Evolutionary conservation across 2,329 filamentous ascomycete species (phyloP), one percentile per base, ranked within the genome.

Genomic region (Geosmithia putterillii): DNA sequence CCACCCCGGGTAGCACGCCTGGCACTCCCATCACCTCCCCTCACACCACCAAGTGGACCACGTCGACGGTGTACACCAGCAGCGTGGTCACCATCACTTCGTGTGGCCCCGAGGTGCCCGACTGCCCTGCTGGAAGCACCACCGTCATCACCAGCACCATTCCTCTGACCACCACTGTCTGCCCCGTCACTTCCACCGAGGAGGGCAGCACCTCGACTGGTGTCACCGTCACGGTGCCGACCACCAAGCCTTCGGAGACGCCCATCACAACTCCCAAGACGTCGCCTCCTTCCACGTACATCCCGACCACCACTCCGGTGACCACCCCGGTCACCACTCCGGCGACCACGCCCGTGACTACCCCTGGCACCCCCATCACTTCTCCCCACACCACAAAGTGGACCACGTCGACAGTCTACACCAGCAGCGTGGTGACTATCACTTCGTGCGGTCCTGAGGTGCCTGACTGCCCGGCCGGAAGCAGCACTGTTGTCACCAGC

Each of bases 361-460:
- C 39, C 12, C 19, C 38, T 25, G 40, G 19, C 20, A 28, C 17
- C 21, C 15, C 41, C 18, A 36, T 36, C 17, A 32, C 21, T 12
- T 39, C 42, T 3, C 43, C 43, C 15, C 10, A 23, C 6, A 48
- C 46, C 23, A 48, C 46, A 7, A 38, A 49, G 45, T 48, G 42
- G 25, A 52, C 50, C 18, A 53, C 50, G 28, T 52, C 50, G 14
- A 52, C 52, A 35, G 44, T 54, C 44, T 54, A 50, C 43, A 52
- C 50, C n/a, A 52, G 50, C 42, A 48, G 47, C 41, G 45, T 45
- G 40, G 45, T 53, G 44, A 54, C 53, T 21, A 46, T 50, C 45
- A 56, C 52, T 18, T 46, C 43, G 12, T 50, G 42, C 32, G 40
- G 39, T 15, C 36, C 45, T 23, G 44, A 46, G 10, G 38, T 40